Conservation (phyloP, 257 asterid genomes). For the Capsicum pubescens region DNA sequence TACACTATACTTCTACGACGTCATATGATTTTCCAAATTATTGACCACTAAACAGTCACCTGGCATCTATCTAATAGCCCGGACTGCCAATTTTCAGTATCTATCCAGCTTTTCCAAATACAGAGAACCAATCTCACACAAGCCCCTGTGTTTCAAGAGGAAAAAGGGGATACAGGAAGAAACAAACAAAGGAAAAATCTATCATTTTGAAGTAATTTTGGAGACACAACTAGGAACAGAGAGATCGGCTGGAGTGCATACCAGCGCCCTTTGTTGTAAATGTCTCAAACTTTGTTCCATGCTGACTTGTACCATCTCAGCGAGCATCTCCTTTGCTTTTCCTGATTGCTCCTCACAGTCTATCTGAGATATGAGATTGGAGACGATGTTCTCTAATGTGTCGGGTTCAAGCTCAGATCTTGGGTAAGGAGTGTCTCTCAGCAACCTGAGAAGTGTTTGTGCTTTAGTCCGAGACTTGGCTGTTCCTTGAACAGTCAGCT, state of each 20-base stretch:
- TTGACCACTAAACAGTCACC: slow-evolving; percentile 71
- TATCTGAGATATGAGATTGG: slow-evolving; percentile 73
- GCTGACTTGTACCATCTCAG: slow-evolving; percentile 98
- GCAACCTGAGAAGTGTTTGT: slow-evolving; percentile 61
- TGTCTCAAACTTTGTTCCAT: slow-evolving; percentile 96
- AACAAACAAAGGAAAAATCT: neutral
- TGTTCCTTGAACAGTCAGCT: slow-evolving; percentile 91
- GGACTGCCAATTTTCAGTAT: slow-evolving; percentile 64
- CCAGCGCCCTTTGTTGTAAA: slow-evolving; percentile 75
- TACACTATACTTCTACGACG: slow-evolving; percentile 33
- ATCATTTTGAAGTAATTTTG: slow-evolving; percentile 61
- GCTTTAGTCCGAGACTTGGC: slow-evolving; percentile 77
- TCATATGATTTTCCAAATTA: slow-evolving; percentile 41
- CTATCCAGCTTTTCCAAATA: slow-evolving; percentile 11
- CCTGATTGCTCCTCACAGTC: slow-evolving; percentile 80
- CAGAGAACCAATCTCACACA: slow-evolving; percentile 24
- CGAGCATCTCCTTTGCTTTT: slow-evolving; percentile 85
- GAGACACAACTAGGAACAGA: slow-evolving; percentile 54
- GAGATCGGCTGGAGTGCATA: slow-evolving; percentile 68
- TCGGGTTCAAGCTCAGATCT: slow-evolving; percentile 77
- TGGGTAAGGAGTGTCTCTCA: slow-evolving; percentile 84
- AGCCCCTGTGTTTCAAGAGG: slow-evolving; percentile 23
- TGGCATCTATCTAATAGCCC: slow-evolving; percentile 56
- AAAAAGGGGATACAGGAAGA: neutral
- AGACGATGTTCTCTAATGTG: slow-evolving; percentile 75